A percentile compares a stretch with the other conserved stretches of the same genome.
Evolutionary conservation across 2,329 filamentous ascomycete genomes (phyloP).

Genomic region (Cyclaneusma minus): DNA sequence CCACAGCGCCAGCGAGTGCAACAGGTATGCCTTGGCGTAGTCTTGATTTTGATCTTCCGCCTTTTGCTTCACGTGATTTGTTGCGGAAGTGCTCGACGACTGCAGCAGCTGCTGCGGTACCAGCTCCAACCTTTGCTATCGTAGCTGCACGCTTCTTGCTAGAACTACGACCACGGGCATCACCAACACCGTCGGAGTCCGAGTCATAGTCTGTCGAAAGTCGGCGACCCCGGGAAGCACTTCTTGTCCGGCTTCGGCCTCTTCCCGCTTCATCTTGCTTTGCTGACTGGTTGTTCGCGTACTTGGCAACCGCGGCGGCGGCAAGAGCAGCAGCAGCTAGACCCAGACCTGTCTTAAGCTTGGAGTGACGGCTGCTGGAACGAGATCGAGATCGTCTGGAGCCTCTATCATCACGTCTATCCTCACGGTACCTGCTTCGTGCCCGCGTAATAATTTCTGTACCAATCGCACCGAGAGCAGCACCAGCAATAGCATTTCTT

Average conservation of each 20-base stretch:
- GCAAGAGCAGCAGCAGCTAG: slow-evolving; percentile 48
- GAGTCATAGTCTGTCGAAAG: slow-evolving; percentile 15
- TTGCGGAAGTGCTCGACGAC: slow-evolving; percentile 40
- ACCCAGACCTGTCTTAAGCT: slow-evolving; percentile 44
- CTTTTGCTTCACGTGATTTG: slow-evolving; percentile 31
- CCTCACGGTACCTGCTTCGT: slow-evolving; percentile 43
- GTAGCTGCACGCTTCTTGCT: slow-evolving; percentile 26
- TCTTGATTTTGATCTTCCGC: slow-evolving; percentile 23
- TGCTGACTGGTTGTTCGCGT: slow-evolving; percentile 42
- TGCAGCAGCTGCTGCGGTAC: slow-evolving; percentile 39
- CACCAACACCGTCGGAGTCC: slow-evolving; percentile 18
- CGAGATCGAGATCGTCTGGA: slow-evolving; percentile 23
- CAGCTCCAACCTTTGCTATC: slow-evolving; percentile 25
- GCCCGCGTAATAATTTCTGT: slow-evolving; percentile 45
- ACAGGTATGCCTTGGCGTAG: slow-evolving; percentile 40
- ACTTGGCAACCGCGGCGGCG: slow-evolving; percentile 49
- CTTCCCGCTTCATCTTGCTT: slow-evolving; percentile 42
- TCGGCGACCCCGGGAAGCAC: slow-evolving; percentile 26
- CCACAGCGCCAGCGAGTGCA: slow-evolving; percentile 41
- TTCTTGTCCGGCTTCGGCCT: slow-evolving; percentile 33
- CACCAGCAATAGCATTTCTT: slow-evolving; percentile 27
- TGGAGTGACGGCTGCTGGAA: slow-evolving; percentile 19
- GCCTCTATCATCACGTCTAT: slow-evolving; percentile 23
- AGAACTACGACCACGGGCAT: slow-evolving; percentile 23
- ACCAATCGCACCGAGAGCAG: slow-evolving; percentile 45